phyloP scores from a whole-genome alignment of 345 rosid genomes.

The Raphanus raphanistrum region DNA sequence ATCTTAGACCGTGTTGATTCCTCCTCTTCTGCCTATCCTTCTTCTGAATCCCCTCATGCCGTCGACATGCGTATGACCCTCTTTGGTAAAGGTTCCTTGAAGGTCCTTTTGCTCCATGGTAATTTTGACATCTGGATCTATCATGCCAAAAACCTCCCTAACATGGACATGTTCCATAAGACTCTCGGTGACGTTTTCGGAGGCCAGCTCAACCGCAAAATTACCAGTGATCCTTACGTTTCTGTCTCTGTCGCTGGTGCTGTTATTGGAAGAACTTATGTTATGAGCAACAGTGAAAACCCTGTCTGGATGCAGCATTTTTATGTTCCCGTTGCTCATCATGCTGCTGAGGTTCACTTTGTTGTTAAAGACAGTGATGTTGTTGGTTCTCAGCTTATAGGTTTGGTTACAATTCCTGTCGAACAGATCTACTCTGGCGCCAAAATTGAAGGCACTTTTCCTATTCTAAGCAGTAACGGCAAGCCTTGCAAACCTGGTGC shows the following conservation, averaged over 20 bases:
- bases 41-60: conserved; percentile 42
- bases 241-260: conserved; percentile 63
- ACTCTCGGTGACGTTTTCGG: conserved; percentile 75
- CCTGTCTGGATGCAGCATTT: conserved; percentile 93
- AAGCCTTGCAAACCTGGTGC: conserved; percentile 90
- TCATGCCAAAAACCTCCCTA: conserved; percentile 79
- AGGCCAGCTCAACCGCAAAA: conserved; percentile 49
- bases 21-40: conserved; percentile 28
- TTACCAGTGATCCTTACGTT: conserved; percentile 95
- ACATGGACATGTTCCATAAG: conserved; percentile 88
- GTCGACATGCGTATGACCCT: conserved; percentile 60
- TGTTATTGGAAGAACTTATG: conserved; percentile 81
- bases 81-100: conserved; percentile 64
- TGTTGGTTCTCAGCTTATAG: conserved; percentile 82
- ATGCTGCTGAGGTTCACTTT: conserved; percentile 82
- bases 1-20: conserved; percentile 49
- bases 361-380: conserved; percentile 86
- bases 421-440: conserved; percentile 65
- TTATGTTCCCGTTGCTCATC: conserved; percentile 84
- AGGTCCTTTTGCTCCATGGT: conserved; percentile 83
- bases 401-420: conserved; percentile 76
- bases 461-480: conserved; percentile 56
- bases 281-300: conserved; percentile 76
- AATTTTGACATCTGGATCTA: conserved; percentile 75
- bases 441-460: conserved; percentile 66